Conservation (phyloP, 1,284 basidiomycete species). For the Ceratobasidium sp. region DNA sequence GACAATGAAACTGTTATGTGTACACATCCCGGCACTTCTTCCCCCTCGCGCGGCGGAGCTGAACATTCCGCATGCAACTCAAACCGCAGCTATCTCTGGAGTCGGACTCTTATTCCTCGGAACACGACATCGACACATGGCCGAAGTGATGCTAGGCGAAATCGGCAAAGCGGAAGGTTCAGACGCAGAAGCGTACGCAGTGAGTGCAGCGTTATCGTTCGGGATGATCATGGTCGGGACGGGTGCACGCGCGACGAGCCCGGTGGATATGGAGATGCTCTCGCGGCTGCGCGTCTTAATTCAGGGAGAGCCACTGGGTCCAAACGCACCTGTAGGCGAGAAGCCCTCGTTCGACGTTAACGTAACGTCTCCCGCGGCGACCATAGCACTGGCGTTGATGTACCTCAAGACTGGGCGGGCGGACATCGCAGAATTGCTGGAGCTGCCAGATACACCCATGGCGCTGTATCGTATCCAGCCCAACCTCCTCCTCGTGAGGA, state of each 20-base stretch:
- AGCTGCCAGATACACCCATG: slow-evolving; percentile 83
- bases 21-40: slow-evolving; percentile 92
- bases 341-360: slow-evolving; percentile 80
- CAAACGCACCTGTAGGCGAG: slow-evolving; percentile 18
- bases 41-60: slow-evolving; percentile 90
- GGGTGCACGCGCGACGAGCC: slow-evolving; percentile 69
- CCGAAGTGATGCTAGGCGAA: slow-evolving; percentile 89
- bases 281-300: slow-evolving; percentile 77
- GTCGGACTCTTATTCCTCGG: slow-evolving; percentile 93
- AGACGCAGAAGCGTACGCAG: slow-evolving; percentile 92
- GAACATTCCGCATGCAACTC: slow-evolving; percentile 90
- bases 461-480: slow-evolving; percentile 90
- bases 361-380: slow-evolving; percentile 90
- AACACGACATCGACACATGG: slow-evolving; percentile 89
- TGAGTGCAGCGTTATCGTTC: slow-evolving; percentile 89
- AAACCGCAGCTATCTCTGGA: slow-evolving; percentile 89
- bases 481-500: slow-evolving; percentile 86
- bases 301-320: slow-evolving; percentile 69
- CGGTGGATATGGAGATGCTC: slow-evolving; percentile 80
- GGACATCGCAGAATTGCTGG: slow-evolving; percentile 88
- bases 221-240: slow-evolving; percentile 97
- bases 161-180: slow-evolving; percentile 66
- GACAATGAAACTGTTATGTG: slow-evolving; percentile 90
- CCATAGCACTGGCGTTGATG: slow-evolving; percentile 92
- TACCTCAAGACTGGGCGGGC: slow-evolving; percentile 87